Evolutionary conservation across 202 grass and related monocot species (phyloP), one percentile per base, ranked within the genome.

Genomic region (Bolboschoenoplectus hybrid): DNA sequence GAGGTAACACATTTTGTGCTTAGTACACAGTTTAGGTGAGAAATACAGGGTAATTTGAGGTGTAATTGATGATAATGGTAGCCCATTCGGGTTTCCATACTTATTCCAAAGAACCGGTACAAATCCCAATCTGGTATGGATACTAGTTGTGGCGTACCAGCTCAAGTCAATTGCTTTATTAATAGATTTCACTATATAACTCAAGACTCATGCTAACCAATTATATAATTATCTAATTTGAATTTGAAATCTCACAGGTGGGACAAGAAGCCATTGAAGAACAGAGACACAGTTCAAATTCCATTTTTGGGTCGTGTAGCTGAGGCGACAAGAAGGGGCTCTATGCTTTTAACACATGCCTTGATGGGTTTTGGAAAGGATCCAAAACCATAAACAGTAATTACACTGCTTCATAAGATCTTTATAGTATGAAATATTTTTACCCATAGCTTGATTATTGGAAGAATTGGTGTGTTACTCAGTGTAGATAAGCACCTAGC

Each of bases 331-430:
- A 88, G 92, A 9, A 87, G 89, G 69, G 92, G 89, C 14, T 89
- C 91, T 55, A 97, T 94, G 95, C 49, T 97, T 56, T 66, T 97
- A 68, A 94, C 95, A 4, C 95, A 97, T 84, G 89, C 43, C 0
- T 55, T 97, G 61, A 97, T 97, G 92, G 85, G 91, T 73, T 91
- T 82, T 83, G 91, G 91, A 81, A 97, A 97, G 60, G 95, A 94
- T 73, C 91, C 89, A 32, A 84, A 64, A 34, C 34, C 75, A 3
- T 88, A 58, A 84, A 41, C 13, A 79, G 60, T 26, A 7, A 38
- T 10, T 40, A 74, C 56, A 41, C 52, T 41, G 51, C 16, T 79
- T 55, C 36, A 43, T 56, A 19, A 9, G 35, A 79, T 55, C 75
- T 40, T 75, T 58, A n/a, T 79, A 79, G 34, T 43, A 41, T 57